Evolutionary conservation across 495 filamentous ascomycete species (phyloP).

Genomic region (Alectoria sarmentosa): DNA sequence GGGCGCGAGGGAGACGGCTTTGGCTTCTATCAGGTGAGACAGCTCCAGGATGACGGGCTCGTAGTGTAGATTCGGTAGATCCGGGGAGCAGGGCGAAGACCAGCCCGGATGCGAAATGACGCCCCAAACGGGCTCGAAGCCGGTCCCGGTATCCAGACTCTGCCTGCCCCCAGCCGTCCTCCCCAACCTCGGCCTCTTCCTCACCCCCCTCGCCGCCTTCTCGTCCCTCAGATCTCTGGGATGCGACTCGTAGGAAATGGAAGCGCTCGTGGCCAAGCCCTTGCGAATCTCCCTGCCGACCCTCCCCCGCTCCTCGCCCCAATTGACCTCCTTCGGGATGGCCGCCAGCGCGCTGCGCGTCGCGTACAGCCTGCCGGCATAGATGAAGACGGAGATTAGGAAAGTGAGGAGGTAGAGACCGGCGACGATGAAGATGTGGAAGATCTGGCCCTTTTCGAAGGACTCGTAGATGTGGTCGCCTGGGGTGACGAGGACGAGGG

Average conservation of each 20-base stretch:
- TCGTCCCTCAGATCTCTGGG: slow-evolving; percentile 49
- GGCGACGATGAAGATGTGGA: slow-evolving; percentile 79
- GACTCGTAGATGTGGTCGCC: slow-evolving; percentile 79
- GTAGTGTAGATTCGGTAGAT: slow-evolving; percentile 76
- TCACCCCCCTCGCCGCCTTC: slow-evolving; percentile 15
- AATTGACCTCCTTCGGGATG: slow-evolving; percentile 64
- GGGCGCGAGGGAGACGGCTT: slow-evolving; percentile 76
- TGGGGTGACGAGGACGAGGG: slow-evolving; percentile 72
- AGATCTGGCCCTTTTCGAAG: slow-evolving; percentile 51
- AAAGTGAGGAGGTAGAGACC: slow-evolving; percentile 72
- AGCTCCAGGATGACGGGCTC: slow-evolving; percentile 75
- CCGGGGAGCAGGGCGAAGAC: slow-evolving; percentile 66
- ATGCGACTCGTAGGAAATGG: slow-evolving; percentile 69
- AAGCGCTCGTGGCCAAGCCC: slow-evolving; percentile 63
- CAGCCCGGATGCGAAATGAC: slow-evolving; percentile 80
- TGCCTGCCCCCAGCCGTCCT: slow-evolving; percentile 5
- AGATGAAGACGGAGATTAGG: slow-evolving; percentile 65
- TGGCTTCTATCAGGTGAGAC: slow-evolving; percentile 87
- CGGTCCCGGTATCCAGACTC: slow-evolving; percentile 10
- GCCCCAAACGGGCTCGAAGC: slow-evolving; percentile 55
- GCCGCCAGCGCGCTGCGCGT: slow-evolving; percentile 67
- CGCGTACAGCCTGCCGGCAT: slow-evolving; percentile 81
- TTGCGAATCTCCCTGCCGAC: slow-evolving; percentile 68
- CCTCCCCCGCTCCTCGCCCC: slow-evolving; percentile 72
- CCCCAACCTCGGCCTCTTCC: slow-evolving; percentile 3